These are phyloP conservation scores for Syncephalastrum monosporum DNA, from an alignment of 371 early-diverging fungal genomes.

Conservation along the genomic window DNA sequence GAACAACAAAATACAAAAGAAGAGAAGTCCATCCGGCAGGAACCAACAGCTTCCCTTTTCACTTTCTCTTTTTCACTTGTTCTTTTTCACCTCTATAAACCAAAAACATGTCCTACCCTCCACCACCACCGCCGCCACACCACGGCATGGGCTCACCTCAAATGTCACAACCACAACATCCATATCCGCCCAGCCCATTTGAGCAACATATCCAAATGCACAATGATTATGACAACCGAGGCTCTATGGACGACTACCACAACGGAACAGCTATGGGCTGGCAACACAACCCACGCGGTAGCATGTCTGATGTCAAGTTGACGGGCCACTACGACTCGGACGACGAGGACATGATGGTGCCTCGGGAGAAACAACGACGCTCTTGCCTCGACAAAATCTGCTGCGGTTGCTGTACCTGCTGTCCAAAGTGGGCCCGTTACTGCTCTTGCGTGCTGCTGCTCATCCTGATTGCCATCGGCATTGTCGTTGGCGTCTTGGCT, in stretches of 20 bases:
- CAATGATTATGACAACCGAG: neutral
- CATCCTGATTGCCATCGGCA: constrained; percentile 34
- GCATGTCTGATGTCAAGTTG: constrained; percentile 26
- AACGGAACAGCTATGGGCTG: constrained; percentile 11
- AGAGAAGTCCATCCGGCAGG: neutral
- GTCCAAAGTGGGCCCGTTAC: constrained; percentile 46
- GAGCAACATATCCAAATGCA: constrained; percentile 3
- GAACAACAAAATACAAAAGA: neutral
- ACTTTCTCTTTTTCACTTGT: constrained; percentile 1
- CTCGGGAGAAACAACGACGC: constrained; percentile 16
- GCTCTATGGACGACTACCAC: constrained; percentile 3
- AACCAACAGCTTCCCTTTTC: neutral
- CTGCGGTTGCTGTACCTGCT: constrained; percentile 50
- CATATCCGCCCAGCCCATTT: constrained; percentile 16
- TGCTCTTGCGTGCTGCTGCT: constrained; percentile 30
- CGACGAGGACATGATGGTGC: constrained; percentile 17
- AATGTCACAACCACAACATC: constrained; percentile 6
- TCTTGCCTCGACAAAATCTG: constrained; percentile 41
- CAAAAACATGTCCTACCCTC: constrained; percentile 1
- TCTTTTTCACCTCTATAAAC: neutral
- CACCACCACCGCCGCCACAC: constrained; percentile 10
- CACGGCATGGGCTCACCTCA: constrained; percentile 5
- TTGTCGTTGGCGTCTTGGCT: constrained; percentile 38
- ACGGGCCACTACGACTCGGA: constrained; percentile 17
- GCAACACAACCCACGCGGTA: constrained; percentile 15